These are phyloP conservation scores for Solanum ossicruentum DNA, from an alignment of 257 asterid species.

Conservation along the genomic window DNA sequence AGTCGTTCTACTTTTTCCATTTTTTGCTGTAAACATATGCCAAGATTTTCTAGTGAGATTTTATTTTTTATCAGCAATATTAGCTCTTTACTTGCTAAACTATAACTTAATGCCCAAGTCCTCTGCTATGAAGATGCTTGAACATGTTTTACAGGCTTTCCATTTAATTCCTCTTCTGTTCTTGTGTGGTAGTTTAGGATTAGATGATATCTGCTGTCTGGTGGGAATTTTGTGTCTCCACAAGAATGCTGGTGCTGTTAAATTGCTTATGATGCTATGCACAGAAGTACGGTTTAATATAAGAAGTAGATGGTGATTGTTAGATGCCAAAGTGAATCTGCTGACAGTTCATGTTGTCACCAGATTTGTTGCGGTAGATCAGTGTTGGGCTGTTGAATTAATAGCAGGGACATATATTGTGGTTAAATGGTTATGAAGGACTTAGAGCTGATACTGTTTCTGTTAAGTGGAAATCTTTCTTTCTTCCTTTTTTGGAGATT, in stretches of 20 bases:
- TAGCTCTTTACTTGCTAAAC: not conserved
- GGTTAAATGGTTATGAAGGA: not conserved
- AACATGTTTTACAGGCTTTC: not conserved
- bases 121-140: not conserved
- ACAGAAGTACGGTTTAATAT: not conserved
- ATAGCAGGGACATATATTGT: not conserved
- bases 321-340: not conserved
- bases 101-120: not conserved
- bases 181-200: not conserved
- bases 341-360: not conserved
- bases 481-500: not conserved
- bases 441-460: not conserved
- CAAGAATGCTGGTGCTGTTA: not conserved
- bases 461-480: not conserved
- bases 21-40: not conserved
- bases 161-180: not conserved
- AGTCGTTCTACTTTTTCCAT: conserved; percentile 11
- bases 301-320: not conserved
- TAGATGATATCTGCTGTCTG: not conserved
- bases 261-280: not conserved
- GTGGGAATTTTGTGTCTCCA: not conserved
- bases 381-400: not conserved
- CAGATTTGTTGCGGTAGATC: not conserved
- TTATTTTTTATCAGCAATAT: not conserved
- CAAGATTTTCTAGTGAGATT: not conserved